Conservation (phyloP, 305 asterid genomes). For the Solanum hybrid region DNA sequence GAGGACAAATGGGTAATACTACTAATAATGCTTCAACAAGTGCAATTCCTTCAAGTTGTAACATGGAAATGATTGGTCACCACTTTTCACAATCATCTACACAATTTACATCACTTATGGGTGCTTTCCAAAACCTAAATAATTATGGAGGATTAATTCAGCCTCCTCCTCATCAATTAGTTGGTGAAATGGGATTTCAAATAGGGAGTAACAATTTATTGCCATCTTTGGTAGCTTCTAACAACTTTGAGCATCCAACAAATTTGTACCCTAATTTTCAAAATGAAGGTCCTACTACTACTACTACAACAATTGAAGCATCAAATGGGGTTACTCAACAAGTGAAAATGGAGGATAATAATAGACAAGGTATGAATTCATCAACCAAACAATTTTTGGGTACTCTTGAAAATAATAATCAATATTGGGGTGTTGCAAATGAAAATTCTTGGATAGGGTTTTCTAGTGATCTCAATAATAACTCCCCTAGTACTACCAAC, state of each 20-base stretch:
- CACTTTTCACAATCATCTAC: neutral
- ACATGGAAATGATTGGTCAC: neutral
- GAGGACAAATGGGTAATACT: neutral
- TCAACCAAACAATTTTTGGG: conserved; percentile 8
- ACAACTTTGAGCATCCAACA: neutral
- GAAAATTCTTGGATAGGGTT: neutral
- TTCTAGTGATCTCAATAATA: conserved; percentile 2
- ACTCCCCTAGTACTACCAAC: neutral
- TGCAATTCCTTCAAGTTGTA: conserved; percentile 9
- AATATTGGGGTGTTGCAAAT: conserved; percentile 1
- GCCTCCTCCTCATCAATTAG: neutral
- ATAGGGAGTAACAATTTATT: neutral
- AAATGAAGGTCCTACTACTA: neutral
- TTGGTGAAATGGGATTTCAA: conserved; percentile 1
- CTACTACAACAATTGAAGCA: neutral
- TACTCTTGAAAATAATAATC: conserved; percentile 6
- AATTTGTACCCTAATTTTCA: neutral
- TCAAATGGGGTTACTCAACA: neutral
- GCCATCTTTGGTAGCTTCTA: neutral
- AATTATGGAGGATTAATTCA: neutral
- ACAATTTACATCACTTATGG: conserved; percentile 5
- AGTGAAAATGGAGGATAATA: conserved; percentile 11
- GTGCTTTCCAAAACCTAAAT: conserved; percentile 1
- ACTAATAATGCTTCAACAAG: neutral
- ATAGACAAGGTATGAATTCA: neutral